Evolutionary conservation across 192 early-diverging fungal genomes (phyloP).

Genomic region (Fimicolochytrium jonesii): DNA sequence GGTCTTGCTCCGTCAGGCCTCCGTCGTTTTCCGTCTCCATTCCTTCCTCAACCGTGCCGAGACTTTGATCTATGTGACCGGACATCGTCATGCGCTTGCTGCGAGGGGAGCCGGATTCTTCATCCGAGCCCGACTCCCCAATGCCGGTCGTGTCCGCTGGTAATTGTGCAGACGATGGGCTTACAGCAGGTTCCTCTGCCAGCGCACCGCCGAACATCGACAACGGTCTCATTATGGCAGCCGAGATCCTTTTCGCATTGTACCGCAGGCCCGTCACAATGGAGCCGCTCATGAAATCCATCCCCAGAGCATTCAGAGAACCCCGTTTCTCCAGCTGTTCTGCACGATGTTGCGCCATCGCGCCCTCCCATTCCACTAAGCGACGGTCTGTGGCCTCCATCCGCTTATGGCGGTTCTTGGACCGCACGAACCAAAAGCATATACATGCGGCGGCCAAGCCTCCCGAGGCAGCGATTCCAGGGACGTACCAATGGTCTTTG

Average conservation of each 20-base stretch:
- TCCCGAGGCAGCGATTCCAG: not conserved
- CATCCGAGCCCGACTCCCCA: too few relatives aligned
- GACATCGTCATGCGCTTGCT: too few relatives aligned
- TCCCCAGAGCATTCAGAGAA: slow-evolving; percentile 3
- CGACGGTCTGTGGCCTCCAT: slow-evolving; percentile 1
- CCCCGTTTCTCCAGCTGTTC: slow-evolving; percentile 12
- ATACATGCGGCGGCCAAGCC: not conserved
- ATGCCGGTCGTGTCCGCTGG: too few relatives aligned
- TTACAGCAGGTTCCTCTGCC: too few relatives aligned
- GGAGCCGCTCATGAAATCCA: not conserved
- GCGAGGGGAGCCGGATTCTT: too few relatives aligned
- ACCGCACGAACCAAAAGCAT: slow-evolving; percentile 1
- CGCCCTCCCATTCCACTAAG: slow-evolving; percentile 14
- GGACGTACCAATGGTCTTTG: slow-evolving; percentile 18
- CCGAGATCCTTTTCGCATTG: slow-evolving; percentile 1
- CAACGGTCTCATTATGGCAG: slow-evolving; percentile 1
- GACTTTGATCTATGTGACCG: too few relatives aligned
- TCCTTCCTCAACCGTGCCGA: too few relatives aligned
- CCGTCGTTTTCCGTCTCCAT: too few relatives aligned
- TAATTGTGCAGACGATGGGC: too few relatives aligned
- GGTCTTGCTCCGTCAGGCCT: too few relatives aligned
- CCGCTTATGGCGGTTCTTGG: not conserved
- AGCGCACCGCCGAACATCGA: too few relatives aligned
- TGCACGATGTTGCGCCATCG: slow-evolving; percentile 19
- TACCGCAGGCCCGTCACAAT: not conserved